These are phyloP conservation scores for Rubia yunnanensis DNA, from an alignment of 257 asterid species.

Conservation along the genomic window DNA sequence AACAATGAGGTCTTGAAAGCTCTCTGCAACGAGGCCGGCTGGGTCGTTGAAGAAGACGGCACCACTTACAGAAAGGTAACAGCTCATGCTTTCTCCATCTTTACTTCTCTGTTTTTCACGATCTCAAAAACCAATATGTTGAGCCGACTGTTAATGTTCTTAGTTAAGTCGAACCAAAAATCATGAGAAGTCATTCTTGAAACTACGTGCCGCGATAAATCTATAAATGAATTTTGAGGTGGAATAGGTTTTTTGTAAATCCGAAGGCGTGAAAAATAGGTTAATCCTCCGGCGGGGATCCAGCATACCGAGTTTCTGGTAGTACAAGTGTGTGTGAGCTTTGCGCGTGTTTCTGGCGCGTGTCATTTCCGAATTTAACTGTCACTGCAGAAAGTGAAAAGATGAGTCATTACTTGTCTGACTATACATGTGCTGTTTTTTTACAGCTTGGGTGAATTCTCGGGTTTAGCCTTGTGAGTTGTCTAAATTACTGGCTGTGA, in stretches of 20 bases:
- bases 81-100: not conserved
- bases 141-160: too few relatives aligned
- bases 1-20: constrained; percentile 94
- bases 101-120: not conserved
- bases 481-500: not conserved
- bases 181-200: too few relatives aligned
- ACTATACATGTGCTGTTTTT: not conserved
- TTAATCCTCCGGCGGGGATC: not conserved
- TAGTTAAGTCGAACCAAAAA: too few relatives aligned
- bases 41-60: constrained; percentile 91
- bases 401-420: not conserved
- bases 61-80: constrained; percentile 81
- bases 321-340: too few relatives aligned
- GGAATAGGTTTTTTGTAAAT: not conserved
- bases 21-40: constrained; percentile 89
- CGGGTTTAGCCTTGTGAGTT: constrained; percentile 2
- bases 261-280: not conserved
- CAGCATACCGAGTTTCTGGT: too few relatives aligned
- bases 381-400: not conserved
- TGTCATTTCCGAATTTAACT: not conserved
- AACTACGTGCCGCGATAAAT: too few relatives aligned
- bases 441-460: constrained; percentile 3
- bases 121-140: too few relatives aligned
- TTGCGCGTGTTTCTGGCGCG: not conserved
- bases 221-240: not conserved